Base-by-base conservation (phyloP, 306 rosid genomes). In the Cicer arietinum region DNA sequence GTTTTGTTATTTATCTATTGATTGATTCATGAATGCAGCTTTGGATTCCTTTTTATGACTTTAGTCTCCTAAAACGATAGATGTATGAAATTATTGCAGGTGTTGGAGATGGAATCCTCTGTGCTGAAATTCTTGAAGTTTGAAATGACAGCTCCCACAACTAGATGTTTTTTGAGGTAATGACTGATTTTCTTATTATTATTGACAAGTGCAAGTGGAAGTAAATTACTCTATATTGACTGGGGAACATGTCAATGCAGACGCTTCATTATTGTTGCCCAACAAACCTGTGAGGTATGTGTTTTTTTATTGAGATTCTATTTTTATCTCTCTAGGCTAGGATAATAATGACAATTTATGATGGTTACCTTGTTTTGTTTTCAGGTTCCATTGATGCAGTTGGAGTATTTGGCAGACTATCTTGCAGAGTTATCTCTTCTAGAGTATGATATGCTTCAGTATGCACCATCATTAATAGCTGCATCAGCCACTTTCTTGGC, bases 141-240 rank as follows among this genome's bases (percentile, higher is more conserved):
- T 67, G 93, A 89, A 86, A 87, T 93, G 96, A 90, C 98, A 8
- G 91, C 98, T 53, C 89, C 96, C n/a, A 90, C 96, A 64, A 69
- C 80, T 3, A 89, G 90, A 84, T 93, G 96, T 69, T 90, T 89
- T 80, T 76, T 90, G 67, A 89, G 98, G 97, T 88, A 79, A 80
- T 39, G 70, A 25, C 44, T 50, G 11, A 22, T 73, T 71, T 70
- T 73, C 41, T 57, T 78, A 11, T 13, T 74, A 37, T 74, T 51
- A 43, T 70, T 72, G 76, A 14, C 48, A 35, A 54, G 56, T 12
- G 70, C n/a, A 14, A 12, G 48, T 65, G 58, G 51, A 7, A 64
- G 30, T 57, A 7, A 14, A 7, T 79, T 52, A 12, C 46, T 30
- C 7, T 43, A 58, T 82, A 61, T 46, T 88, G 84, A 84, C 68